Evolutionary conservation across 306 rosid genomes (phyloP).

Genomic region (Rubus parviflorus): DNA sequence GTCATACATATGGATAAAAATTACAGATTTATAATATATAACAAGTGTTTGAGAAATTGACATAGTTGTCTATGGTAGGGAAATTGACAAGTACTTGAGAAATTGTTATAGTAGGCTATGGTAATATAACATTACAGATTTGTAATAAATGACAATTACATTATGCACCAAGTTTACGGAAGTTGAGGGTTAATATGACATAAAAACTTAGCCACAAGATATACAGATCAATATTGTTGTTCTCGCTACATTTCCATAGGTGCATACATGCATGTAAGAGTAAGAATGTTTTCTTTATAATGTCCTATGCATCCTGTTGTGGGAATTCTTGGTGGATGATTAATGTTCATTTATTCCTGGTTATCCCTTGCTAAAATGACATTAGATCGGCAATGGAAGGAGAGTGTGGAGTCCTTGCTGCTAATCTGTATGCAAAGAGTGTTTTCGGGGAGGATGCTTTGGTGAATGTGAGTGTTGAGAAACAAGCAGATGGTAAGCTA

Average conservation of each 20-base stretch:
- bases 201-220: background rate
- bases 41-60: background rate
- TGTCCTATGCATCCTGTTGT: background rate
- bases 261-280: background rate
- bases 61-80: constrained; percentile 4
- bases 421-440: constrained; percentile 94
- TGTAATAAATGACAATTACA: background rate
- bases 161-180: background rate
- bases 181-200: background rate
- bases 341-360: constrained; percentile 15
- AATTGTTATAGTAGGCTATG: background rate
- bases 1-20: background rate
- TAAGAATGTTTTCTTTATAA: background rate
- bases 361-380: constrained; percentile 20
- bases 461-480: constrained; percentile 94
- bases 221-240: background rate
- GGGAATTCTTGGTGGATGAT: constrained; percentile 18
- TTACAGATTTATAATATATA: background rate
- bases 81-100: background rate
- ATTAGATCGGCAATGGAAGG: constrained; percentile 93
- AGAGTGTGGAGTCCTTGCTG: constrained; percentile 95
- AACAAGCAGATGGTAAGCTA: constrained; percentile 82
- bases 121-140: background rate
- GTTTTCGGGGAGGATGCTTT: constrained; percentile 98
- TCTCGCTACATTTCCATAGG: background rate